A percentile compares a stretch with the other conserved stretches of the same genome.
Conservation (phyloP, 768 basidiomycete species). For the Termitomyces sp. region DNA sequence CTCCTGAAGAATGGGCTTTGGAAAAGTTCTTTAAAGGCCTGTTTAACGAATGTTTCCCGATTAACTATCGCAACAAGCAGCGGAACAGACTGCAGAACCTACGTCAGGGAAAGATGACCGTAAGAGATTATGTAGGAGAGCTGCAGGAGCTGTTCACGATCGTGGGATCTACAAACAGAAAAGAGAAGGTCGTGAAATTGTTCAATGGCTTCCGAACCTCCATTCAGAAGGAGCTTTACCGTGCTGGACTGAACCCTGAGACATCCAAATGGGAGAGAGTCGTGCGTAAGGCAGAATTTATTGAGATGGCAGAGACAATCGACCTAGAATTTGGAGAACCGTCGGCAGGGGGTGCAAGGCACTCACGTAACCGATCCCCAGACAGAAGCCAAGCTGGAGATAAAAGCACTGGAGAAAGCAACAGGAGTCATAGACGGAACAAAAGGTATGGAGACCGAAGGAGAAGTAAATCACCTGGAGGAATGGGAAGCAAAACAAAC, state of each 20-base stretch:
- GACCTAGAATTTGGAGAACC: neutral
- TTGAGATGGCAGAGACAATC: neutral
- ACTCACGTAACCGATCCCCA: too few species aligned
- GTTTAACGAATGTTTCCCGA: neutral
- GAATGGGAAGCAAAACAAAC: neutral
- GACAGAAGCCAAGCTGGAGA: too few species aligned
- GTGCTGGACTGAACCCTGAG: constrained; percentile 20
- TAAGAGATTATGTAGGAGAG: constrained; percentile 24
- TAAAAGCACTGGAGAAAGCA: too few species aligned
- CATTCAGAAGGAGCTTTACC: constrained; percentile 13
- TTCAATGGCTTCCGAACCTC: constrained; percentile 23
- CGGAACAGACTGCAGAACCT: constrained; percentile 13
- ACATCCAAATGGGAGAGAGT: constrained; percentile 20
- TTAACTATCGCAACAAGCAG: constrained; percentile 21
- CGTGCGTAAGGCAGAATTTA: neutral
- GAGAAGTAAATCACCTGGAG: neutral
- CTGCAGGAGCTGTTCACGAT: constrained; percentile 22
- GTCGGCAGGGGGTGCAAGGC: too few species aligned
- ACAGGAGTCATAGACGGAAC: too few species aligned
- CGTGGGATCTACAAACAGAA: constrained; percentile 19
- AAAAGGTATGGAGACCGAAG: too few species aligned
- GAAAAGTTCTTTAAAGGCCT: neutral
- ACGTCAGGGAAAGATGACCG: constrained; percentile 18
- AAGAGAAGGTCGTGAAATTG: neutral
- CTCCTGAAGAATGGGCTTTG: neutral